Evolutionary conservation across 2,329 filamentous ascomycete species (phyloP).

Genomic region (Plenodomus biglobosus): DNA sequence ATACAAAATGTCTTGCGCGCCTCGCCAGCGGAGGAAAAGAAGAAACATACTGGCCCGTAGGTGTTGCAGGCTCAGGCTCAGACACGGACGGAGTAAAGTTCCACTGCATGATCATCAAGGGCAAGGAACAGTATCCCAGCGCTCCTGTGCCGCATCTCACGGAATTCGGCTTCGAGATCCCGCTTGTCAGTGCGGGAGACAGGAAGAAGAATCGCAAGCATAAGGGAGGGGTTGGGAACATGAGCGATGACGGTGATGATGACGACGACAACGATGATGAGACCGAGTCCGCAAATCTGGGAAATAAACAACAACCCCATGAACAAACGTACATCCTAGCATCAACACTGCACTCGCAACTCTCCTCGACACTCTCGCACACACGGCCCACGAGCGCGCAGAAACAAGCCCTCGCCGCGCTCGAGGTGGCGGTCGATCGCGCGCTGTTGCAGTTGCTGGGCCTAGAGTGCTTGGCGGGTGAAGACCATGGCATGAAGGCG

Average conservation of each 20-base stretch:
- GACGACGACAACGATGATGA: constrained; percentile 40
- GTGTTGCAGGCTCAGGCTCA: constrained; percentile 70
- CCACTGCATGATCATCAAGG: constrained; percentile 98
- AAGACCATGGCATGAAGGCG: constrained; percentile 92
- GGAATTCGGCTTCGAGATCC: constrained; percentile 90
- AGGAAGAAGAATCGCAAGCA: constrained; percentile 14
- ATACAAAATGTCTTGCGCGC: constrained; percentile 81
- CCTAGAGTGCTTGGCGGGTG: constrained; percentile 85
- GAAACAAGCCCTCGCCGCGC: constrained; percentile 65
- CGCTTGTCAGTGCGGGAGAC: constrained; percentile 62
- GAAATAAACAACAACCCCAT: constrained; percentile 61
- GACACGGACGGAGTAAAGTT: constrained; percentile 86
- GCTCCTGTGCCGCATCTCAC: constrained; percentile 88
- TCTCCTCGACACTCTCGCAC: constrained; percentile 71
- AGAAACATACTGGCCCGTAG: constrained; percentile 93
- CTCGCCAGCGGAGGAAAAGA: constrained; percentile 81
- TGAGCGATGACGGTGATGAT: constrained; percentile 36
- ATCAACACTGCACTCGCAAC: constrained; percentile 70
- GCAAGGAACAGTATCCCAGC: constrained; percentile 79
- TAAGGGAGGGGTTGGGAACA: constrained; percentile 38
- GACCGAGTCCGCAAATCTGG: constrained; percentile 25
- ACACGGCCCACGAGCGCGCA: constrained; percentile 67
- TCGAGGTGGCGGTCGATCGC: constrained; percentile 88
- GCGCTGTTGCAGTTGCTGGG: constrained; percentile 85
- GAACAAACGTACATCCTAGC: constrained; percentile 82